Evolutionary conservation across 345 rosid species (phyloP).

Genomic region (Ceriops decandra): DNA sequence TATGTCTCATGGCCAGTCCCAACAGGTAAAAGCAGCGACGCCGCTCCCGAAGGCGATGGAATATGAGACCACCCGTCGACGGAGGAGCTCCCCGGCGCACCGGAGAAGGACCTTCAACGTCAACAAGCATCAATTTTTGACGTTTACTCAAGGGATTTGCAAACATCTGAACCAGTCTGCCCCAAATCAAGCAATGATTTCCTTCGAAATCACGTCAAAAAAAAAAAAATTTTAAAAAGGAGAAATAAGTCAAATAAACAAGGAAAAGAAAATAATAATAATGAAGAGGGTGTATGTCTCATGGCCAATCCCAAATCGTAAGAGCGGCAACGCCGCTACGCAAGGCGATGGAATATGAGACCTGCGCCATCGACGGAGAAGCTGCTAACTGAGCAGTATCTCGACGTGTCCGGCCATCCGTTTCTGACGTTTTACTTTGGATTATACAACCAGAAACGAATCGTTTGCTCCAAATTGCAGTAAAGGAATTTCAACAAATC

Average conservation of each 20-base stretch:
- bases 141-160: slow-evolving; percentile 15
- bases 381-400: slow-evolving; percentile 5
- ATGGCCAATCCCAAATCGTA: slow-evolving; percentile 50
- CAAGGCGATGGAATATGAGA: slow-evolving; percentile 65
- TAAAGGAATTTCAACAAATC: background rate
- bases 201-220: background rate
- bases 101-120: slow-evolving; percentile 28
- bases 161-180: background rate
- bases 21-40: slow-evolving; percentile 19
- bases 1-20: slow-evolving; percentile 37
- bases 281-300: slow-evolving; percentile 16
- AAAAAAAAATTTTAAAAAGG: background rate
- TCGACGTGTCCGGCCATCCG: slow-evolving; percentile 22
- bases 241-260: too few species aligned
- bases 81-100: slow-evolving; percentile 27
- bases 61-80: slow-evolving; percentile 27
- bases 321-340: slow-evolving; percentile 48
- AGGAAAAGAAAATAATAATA: background rate
- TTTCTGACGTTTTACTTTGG: slow-evolving; percentile 37
- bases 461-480: slow-evolving; percentile 22
- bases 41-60: slow-evolving; percentile 41
- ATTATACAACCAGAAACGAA: slow-evolving; percentile 33
- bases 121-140: slow-evolving; percentile 16
- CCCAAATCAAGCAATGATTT: background rate
- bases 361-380: slow-evolving; percentile 22